These are phyloP conservation scores for Arachnopeziza araneosa DNA, from an alignment of 2,329 filamentous ascomycete genomes.

Conservation along the genomic window DNA sequence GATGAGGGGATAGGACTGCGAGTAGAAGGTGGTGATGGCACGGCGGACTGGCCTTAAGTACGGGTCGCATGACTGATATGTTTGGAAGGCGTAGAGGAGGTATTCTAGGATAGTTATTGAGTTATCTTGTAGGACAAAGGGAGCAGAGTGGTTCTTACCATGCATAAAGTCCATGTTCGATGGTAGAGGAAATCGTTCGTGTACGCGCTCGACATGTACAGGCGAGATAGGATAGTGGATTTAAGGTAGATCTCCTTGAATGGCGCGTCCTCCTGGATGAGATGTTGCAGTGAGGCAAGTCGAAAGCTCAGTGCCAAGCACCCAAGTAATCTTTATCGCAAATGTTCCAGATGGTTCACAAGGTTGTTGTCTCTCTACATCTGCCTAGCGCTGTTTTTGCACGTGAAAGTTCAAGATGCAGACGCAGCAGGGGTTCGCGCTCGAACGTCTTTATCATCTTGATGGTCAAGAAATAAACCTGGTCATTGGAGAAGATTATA, in stretches of 20 bases:
- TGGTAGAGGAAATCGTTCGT: neutral
- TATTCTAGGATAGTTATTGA: constrained; percentile 12
- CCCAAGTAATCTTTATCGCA: too few relatives aligned
- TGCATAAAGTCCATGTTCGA: constrained; percentile 19
- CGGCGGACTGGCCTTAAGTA: constrained; percentile 16
- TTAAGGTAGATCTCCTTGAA: too few relatives aligned
- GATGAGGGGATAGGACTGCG: constrained; percentile 15
- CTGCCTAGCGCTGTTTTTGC: neutral
- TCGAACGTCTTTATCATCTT: neutral
- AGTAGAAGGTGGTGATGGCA: constrained; percentile 5
- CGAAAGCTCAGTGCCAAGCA: too few relatives aligned
- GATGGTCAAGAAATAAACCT: neutral
- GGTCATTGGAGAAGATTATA: too few relatives aligned
- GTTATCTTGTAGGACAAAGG: neutral
- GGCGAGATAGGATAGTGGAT: too few relatives aligned
- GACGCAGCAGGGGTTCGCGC: neutral
- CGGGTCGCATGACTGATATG: constrained; percentile 18
- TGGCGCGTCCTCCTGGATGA: too few relatives aligned
- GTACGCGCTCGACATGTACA: too few relatives aligned
- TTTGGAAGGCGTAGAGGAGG: constrained; percentile 7
- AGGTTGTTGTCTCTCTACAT: too few relatives aligned
- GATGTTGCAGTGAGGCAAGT: too few relatives aligned
- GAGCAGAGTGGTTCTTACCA: constrained; percentile 8
- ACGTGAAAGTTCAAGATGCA: neutral
- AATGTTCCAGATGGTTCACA: too few relatives aligned